Base-by-base conservation (phyloP, 495 filamentous ascomycete genomes). In the Penicillium crystallinum region DNA sequence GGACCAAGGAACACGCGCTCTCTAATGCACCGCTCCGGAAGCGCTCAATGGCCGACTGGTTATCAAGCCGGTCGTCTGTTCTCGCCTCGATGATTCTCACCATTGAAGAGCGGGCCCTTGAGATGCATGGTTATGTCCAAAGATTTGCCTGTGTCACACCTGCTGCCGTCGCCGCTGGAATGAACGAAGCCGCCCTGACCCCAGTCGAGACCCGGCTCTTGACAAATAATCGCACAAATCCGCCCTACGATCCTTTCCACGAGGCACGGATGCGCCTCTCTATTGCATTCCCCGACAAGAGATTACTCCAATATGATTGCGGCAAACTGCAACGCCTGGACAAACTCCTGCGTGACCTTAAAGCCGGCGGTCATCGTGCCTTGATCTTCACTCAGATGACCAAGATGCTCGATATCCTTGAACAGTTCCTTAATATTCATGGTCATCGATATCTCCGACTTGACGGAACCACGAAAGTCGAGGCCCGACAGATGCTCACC, bases 361-460 rank as follows among this genome's bases (percentile, higher is more conserved):
- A 97, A 69, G 82, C 88, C 6, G 90, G 89, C 46, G 90, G 91
- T 14, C 93, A 97, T 63, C 88, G 95, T 6, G 92, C 90, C 4
- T 74, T 99, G 27, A 97, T 99, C 67, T 99, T 99, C 72, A 97
- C 95, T 2, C 95, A 99, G 61, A 99, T 99, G 95, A 97, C 95
- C 22, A 95, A 92, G 65, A 93, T 97, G 57, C 83, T 99, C 5
- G 91, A 99, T 69, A 93, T 99, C 52, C 80, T 99, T 15, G 95
- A 99, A 61, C 91, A 91, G 51, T 99, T 97, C 64, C 82, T 99
- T 62, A 97, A 97, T 67, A 97, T 99, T 51, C 93, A 97, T 61
- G 91, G 91, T 1, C 89, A 97, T 67, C 93, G 92, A 25, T 99
- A 99, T 70, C 81, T 96, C 4, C 90, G 95, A 23, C 84, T 99